These are phyloP conservation scores for Candida neerlandica DNA, from an alignment of 1,139 yeast genomes.

Conservation along the genomic window DNA sequence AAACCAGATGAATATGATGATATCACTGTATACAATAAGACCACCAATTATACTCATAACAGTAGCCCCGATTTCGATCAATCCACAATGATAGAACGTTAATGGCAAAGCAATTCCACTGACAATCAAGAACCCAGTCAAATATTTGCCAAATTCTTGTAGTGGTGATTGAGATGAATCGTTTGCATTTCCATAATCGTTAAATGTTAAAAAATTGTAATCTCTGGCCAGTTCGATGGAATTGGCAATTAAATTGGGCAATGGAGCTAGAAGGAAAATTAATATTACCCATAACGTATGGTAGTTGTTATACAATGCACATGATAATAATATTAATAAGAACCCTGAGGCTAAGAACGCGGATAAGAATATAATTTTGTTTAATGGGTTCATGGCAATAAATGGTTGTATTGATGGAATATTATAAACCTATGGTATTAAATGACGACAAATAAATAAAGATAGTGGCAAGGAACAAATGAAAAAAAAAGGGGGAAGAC, in stretches of 20 bases:
- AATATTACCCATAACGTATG: constrained; percentile 68
- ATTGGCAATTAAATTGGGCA: constrained; percentile 58
- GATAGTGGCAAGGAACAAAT: neutral
- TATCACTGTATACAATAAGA: constrained; percentile 67
- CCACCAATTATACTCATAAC: constrained; percentile 74
- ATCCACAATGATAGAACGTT: constrained; percentile 59
- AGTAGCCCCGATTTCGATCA: constrained; percentile 60
- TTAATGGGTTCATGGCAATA: constrained; percentile 54
- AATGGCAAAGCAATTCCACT: constrained; percentile 71
- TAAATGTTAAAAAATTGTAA: constrained; percentile 64
- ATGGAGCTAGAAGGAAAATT: constrained; percentile 69
- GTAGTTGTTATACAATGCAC: constrained; percentile 74
- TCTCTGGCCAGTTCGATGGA: constrained; percentile 47
- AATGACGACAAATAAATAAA: neutral
- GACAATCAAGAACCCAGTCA: constrained; percentile 67
- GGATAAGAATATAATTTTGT: constrained; percentile 70
- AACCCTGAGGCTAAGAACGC: constrained; percentile 75
- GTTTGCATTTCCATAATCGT: constrained; percentile 44
- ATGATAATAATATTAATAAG: constrained; percentile 67
- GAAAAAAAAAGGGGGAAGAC: no score
- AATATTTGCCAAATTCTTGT: constrained; percentile 60
- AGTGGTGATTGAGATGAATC: constrained; percentile 39
- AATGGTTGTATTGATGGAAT: no score
- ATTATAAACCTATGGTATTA: neutral
- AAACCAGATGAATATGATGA: constrained; percentile 69